Evolutionary conservation across 352 stramenopile genomes (phyloP).

Genomic region (Pythium apleroticum): DNA sequence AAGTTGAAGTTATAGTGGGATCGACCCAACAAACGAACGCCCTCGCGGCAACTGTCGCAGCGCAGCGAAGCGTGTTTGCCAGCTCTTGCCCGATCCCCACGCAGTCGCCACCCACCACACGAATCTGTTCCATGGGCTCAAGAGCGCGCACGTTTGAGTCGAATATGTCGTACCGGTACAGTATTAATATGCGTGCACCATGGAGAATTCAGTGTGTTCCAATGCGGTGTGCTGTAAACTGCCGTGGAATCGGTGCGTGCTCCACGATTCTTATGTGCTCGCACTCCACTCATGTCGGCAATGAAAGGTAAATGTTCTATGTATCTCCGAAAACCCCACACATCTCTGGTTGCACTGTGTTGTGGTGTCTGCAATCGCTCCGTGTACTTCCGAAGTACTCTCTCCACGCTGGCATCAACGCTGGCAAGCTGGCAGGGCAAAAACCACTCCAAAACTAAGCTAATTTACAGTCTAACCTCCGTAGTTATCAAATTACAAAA

Average conservation of each 20-base stretch:
- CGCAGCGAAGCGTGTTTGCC: background rate
- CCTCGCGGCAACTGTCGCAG: background rate
- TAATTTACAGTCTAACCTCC: background rate
- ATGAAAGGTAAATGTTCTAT: no score
- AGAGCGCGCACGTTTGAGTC: no score
- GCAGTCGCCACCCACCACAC: background rate
- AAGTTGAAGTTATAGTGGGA: constrained; percentile 23
- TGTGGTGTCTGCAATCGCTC: background rate
- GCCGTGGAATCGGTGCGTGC: no score
- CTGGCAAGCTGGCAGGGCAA: no score
- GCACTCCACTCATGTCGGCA: no score
- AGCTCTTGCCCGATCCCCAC: background rate
- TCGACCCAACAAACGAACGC: constrained; percentile 8
- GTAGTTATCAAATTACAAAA: background rate
- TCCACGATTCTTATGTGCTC: no score
- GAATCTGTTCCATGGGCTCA: background rate
- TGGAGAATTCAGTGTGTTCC: no score
- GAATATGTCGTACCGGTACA: no score
- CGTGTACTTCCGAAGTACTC: background rate
- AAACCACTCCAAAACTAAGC: no score
- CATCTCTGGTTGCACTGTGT: background rate
- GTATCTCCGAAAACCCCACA: no score
- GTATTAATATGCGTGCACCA: no score
- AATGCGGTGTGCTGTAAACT: no score
- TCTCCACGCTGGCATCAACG: background rate